A percentile compares a stretch with the other conserved stretches of the same genome.
Evolutionary conservation across 768 basidiomycete species (phyloP).

Genomic region (Boletellus ananas): DNA sequence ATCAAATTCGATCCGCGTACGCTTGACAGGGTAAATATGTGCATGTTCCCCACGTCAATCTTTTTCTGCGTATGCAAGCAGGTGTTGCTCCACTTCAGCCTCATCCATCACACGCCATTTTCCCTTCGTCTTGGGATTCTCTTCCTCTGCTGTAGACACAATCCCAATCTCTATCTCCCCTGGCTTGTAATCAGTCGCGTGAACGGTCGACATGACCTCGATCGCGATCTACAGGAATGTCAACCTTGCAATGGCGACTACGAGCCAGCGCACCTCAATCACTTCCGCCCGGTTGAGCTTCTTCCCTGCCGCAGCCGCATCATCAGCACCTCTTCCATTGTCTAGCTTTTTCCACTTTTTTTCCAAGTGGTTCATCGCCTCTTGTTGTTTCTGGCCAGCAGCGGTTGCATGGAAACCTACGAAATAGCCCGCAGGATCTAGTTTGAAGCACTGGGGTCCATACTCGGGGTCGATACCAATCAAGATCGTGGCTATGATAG

Average conservation of each 20-base stretch:
- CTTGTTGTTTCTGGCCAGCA: conserved; percentile 95
- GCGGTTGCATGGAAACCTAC: conserved; percentile 98
- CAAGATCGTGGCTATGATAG: conserved; percentile 79
- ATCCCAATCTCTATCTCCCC: conserved; percentile 96
- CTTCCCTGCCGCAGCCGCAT: conserved; percentile 72
- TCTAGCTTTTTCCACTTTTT: conserved; percentile 98
- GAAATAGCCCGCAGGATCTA: conserved; percentile 98
- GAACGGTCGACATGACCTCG: conserved; percentile 89
- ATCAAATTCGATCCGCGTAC: background rate
- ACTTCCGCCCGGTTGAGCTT: conserved; percentile 72
- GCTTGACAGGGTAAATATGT: conserved; percentile 3
- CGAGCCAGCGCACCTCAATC: conserved; percentile 67
- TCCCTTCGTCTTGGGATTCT: conserved; percentile 67
- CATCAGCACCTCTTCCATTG: conserved; percentile 71
- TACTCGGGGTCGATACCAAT: conserved; percentile 88
- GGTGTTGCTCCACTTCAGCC: conserved; percentile 71
- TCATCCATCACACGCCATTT: conserved; percentile 77
- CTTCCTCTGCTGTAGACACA: conserved; percentile 71
- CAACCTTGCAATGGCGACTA: background rate
- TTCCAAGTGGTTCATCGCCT: conserved; percentile 97
- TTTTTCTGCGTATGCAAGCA: conserved; percentile 87
- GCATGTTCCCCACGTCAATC: conserved; percentile 45
- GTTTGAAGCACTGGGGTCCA: conserved; percentile 97
- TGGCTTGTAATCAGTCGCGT: conserved; percentile 94
- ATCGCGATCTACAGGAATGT: conserved; percentile 69